Conservation (phyloP, 2,329 filamentous ascomycete genomes). For the Colletotrichum lini region DNA sequence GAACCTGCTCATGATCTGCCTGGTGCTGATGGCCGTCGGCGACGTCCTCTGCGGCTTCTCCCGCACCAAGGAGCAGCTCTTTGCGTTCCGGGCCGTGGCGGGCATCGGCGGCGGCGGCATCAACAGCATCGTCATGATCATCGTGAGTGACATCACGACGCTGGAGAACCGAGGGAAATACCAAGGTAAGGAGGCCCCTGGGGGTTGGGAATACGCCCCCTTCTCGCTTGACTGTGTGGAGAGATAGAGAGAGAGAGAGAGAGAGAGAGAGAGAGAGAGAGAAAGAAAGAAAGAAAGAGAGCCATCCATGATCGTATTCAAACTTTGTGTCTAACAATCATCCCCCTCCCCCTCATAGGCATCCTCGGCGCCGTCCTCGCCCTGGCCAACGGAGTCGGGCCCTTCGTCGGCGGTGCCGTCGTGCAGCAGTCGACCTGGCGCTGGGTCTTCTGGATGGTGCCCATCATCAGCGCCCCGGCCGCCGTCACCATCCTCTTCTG, state of each 20-base stretch:
- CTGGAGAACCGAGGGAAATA: constrained; percentile 54
- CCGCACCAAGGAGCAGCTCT: constrained; percentile 50
- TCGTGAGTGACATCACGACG: constrained; percentile 55
- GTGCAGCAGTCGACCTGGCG: constrained; percentile 49
- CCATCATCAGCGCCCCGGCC: constrained; percentile 44
- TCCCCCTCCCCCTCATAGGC: neutral
- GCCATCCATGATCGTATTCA: neutral
- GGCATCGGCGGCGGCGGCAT: constrained; percentile 55
- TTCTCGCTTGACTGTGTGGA: too few relatives aligned
- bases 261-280: neutral
- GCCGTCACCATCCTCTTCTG: constrained; percentile 47
- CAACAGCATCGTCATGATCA: constrained; percentile 54
- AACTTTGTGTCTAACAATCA: neutral
- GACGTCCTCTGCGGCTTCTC: constrained; percentile 53
- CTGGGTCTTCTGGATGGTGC: constrained; percentile 50
- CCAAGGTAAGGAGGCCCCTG: constrained; percentile 38
- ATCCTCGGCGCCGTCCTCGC: constrained; percentile 49
- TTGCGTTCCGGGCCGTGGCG: constrained; percentile 52
- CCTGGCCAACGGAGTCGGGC: constrained; percentile 56
- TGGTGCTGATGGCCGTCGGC: constrained; percentile 48
- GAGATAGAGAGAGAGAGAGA: too few relatives aligned
- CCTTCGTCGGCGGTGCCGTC: constrained; percentile 50
- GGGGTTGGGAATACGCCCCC: too few relatives aligned
- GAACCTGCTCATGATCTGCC: constrained; percentile 48
- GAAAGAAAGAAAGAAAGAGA: neutral